These are phyloP conservation scores for Ganoderma lingzhi DNA, from an alignment of 1,284 basidiomycete species.

Conservation along the genomic window DNA sequence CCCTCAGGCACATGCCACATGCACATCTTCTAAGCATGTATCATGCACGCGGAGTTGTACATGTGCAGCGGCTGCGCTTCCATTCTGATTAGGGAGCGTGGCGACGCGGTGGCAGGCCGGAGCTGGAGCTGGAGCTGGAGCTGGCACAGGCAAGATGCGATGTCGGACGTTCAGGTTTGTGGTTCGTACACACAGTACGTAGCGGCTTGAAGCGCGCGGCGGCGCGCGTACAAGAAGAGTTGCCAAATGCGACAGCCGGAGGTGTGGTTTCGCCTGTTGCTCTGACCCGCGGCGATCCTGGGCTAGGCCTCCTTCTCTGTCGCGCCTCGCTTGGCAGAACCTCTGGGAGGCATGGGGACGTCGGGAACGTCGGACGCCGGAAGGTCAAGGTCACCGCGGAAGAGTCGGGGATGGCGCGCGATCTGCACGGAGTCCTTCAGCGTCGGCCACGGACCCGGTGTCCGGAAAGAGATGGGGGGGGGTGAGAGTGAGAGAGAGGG, in stretches of 20 bases:
- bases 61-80: not conserved
- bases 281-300: not conserved
- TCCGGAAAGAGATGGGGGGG: not conserved
- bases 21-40: not conserved
- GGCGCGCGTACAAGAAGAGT: not conserved
- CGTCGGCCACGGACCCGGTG: not conserved
- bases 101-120: not conserved
- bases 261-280: not conserved
- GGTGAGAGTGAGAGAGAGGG: no score
- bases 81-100: not conserved
- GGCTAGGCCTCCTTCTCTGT: not conserved
- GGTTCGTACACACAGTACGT: not conserved
- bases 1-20: not conserved
- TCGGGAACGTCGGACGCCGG: not conserved
- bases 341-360: not conserved
- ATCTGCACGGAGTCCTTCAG: slow-evolving; percentile 6
- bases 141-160: not conserved
- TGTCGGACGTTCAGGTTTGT: not conserved
- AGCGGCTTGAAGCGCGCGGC: not conserved
- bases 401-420: slow-evolving; percentile 15
- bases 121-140: not conserved
- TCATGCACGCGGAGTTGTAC: not conserved
- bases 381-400: slow-evolving; percentile 12
- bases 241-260: not conserved
- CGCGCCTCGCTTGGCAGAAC: not conserved